A percentile compares a stretch with the other conserved stretches of the same genome.
Evolutionary conservation across 768 basidiomycete species (phyloP).

Genomic region (Leccinum uliginosum): DNA sequence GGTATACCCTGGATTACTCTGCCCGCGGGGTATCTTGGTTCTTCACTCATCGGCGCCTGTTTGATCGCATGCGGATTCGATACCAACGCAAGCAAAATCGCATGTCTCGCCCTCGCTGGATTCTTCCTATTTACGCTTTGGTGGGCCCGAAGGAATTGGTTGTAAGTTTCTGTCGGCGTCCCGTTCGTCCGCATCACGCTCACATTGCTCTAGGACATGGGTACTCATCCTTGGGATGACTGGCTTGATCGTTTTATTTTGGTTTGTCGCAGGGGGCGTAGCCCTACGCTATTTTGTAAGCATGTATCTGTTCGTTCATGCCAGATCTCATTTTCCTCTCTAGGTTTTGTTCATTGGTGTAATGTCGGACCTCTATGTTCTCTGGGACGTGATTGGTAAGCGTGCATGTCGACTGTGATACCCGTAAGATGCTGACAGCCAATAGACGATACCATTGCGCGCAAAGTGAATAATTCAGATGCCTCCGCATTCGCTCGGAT

Average conservation of each 20-base stretch:
- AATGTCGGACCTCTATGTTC: conserved; percentile 83
- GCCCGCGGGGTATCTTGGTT: conserved; percentile 83
- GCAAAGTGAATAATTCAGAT: conserved; percentile 85
- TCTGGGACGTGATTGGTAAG: conserved; percentile 85
- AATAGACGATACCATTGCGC: conserved; percentile 75
- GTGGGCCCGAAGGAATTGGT: conserved; percentile 75
- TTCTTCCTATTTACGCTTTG: conserved; percentile 87
- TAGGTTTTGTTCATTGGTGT: conserved; percentile 79
- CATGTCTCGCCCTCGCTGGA: conserved; percentile 71
- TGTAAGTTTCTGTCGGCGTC: conserved; percentile 44
- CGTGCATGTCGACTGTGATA: not conserved
- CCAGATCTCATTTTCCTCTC: not conserved
- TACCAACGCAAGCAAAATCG: conserved; percentile 84
- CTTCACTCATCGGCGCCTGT: conserved; percentile 80
- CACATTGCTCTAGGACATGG: conserved; percentile 56
- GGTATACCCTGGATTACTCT: conserved; percentile 79
- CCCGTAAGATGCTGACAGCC: not conserved
- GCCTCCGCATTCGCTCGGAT: conserved; percentile 80
- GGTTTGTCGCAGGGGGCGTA: conserved; percentile 73
- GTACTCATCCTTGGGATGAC: conserved; percentile 72
- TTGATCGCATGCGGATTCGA: conserved; percentile 88
- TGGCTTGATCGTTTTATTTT: conserved; percentile 74
- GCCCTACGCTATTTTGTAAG: conserved; percentile 75
- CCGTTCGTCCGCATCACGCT: not conserved
- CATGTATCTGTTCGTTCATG: not conserved